These are phyloP conservation scores for Bjerkandera adusta DNA, from an alignment of 1,284 basidiomycete genomes.

Conservation along the genomic window DNA sequence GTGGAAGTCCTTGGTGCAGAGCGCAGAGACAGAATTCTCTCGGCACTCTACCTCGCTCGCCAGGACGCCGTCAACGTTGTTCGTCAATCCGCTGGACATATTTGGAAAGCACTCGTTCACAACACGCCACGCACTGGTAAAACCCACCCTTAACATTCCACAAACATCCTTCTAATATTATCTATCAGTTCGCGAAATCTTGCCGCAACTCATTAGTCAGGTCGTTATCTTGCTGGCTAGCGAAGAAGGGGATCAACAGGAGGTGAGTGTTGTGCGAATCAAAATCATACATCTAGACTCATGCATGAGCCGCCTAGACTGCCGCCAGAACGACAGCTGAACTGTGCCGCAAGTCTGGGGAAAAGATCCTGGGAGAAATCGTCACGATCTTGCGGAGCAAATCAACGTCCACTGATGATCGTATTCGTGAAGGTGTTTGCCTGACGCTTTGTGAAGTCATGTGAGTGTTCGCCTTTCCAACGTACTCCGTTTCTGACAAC, in stretches of 20 bases:
- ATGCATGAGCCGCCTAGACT: too few relatives aligned
- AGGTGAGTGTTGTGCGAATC: slow-evolving; percentile 67
- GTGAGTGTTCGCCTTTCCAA: slow-evolving; percentile 38
- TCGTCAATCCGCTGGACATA: slow-evolving; percentile 90
- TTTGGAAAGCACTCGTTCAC: slow-evolving; percentile 97
- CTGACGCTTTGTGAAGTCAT: slow-evolving; percentile 87
- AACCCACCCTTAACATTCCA: slow-evolving; percentile 12
- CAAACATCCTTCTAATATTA: not conserved
- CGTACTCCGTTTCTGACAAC: not conserved
- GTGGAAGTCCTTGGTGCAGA: slow-evolving; percentile 88
- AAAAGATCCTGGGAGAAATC: slow-evolving; percentile 86
- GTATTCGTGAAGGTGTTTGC: slow-evolving; percentile 87
- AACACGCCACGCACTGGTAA: slow-evolving; percentile 83
- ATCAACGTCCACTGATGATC: slow-evolving; percentile 67
- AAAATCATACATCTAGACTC: too few relatives aligned
- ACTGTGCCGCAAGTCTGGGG: slow-evolving; percentile 94
- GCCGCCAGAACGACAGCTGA: slow-evolving; percentile 87
- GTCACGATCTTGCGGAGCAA: slow-evolving; percentile 76
- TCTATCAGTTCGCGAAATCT: slow-evolving; percentile 85
- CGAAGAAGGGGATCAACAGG: slow-evolving; percentile 84
- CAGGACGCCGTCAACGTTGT: slow-evolving; percentile 93
- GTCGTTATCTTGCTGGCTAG: slow-evolving; percentile 77
- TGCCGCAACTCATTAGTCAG: slow-evolving; percentile 83
- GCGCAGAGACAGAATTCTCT: slow-evolving; percentile 87
- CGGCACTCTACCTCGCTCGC: slow-evolving; percentile 89